Base-by-base conservation (phyloP, 176 grass and related monocot genomes). In the Panicum miliaceum region DNA sequence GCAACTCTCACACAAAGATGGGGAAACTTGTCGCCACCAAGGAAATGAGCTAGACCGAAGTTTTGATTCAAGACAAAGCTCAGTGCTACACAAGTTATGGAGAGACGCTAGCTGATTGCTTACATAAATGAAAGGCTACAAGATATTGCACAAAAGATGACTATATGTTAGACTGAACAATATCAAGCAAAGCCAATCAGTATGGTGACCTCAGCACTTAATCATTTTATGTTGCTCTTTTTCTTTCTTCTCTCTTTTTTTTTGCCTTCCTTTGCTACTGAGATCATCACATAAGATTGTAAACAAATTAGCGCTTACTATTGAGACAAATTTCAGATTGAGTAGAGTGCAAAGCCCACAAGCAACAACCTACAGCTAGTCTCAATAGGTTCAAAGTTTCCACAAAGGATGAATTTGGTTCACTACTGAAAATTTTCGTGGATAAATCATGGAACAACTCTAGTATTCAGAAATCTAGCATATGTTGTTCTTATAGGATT, bases 1-100 rank as follows among this genome's bases (percentile, higher is more conserved):
- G 40, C 68, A 71, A 71, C 42, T 75, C 27, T 37, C 71, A 36
- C 71, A 54, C 47, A 75, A 54, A 6, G 71, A 75, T 54, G 48
- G 7, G 5, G 15, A 7, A 75, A 75, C 14, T 54, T 75, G 16
- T 12, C 54, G 71, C 8, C 54, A 0, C 71, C 3, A 52, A 75
- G 6, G 48, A 52, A 20, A 12, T 22, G 15, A 75, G 48, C 46
- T 75, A 54, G 22, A 75, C 46, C 7, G 3, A 4, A 27, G 0
- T 8, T 23, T 27, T 20, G 0, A 4, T 1, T 53, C 0, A 20
- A 42, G 36, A 74, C 25, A 34, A 74, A 74, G 71, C 71, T 74
- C 71, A 53, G 9, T 40, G 18, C 18, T 68, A 3, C 27, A 51
- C 47, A 57, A 76, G 73, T 23, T n/a, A 37, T 15, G 10, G 48